Evolutionary conservation across 306 rosid genomes (phyloP), one percentile per base, ranked within the genome.

Genomic region (Corylus avellana): DNA sequence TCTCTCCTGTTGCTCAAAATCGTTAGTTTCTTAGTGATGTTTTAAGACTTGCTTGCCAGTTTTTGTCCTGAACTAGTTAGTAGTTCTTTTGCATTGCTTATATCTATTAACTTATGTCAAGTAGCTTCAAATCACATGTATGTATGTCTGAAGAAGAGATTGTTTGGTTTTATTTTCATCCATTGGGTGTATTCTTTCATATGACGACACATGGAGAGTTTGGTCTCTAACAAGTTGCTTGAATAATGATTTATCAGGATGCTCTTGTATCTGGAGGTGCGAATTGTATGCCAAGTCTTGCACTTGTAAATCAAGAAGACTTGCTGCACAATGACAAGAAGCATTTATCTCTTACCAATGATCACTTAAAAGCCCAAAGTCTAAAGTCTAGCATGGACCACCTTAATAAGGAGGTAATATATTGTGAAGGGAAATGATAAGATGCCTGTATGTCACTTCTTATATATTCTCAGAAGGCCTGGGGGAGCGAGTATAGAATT

Each of bases 371-470:
- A 63, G 81, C 84, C 69, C 74, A 84, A 76, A 88, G 85, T 83
- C 76, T 93, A 86, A 96, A 85, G 80, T 91, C 94, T 79, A 89
- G 98, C 89, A 81, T 96, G 86, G 97, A 90, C 61, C 87, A 80
- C 80, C 80, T 96, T 81, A 87, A 85, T 66, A 86, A 88, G 75
- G 98, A 96, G 97, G 99, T 96, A 42, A 80, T 27, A 56, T 73
- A 46, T 70, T 61, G 35, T 20, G 18, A 46, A n/a, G 72, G 32
- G 50, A 73, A 39, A 61, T 16, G 77, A 74, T 27, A 54, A 39
- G 18, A 32, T 75, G 78, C 39, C 69, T 53, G 4, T 62, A 20
- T 50, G 39, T 80, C 66, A 73, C 73, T 56, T 68, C 39, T 69
- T n/a, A 13, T 75, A 70, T 75, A 53, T 69, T 66, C 76, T 73